Evolutionary conservation across 441 rosid genomes (phyloP), one percentile per base, ranked within the genome.

Genomic region (Bocquillonia castaneifolia): DNA sequence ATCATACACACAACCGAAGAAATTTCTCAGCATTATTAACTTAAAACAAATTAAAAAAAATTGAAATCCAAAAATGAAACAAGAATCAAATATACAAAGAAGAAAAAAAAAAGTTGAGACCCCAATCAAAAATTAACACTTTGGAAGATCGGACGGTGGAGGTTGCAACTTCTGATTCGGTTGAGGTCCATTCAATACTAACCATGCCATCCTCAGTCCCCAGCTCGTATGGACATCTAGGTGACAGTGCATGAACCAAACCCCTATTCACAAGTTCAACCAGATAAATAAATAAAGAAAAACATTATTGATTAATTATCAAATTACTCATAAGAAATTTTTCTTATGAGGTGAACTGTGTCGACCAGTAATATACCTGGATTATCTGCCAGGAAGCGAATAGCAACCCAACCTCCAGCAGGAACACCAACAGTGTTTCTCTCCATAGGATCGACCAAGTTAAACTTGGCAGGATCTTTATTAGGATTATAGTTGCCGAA

Each of bases 371-470:
- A n/a, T n/a, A n/a, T 64, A 86, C 90, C 95, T 0, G 95, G 90
- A 48, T 87, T 87, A 62, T 87, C 92, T 0, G 89, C 86, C 0
- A 72, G 66, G 66, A 89, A 87, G 2, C 88, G 86, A 10, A 87
- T 64, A 0, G 87, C 93, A 1, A 80, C 74, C 92, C 93, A 89
- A 20, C 95, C 91, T 51, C 89, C 91, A 0, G 88, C 73, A 0
- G 93, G 93, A 23, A 89, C 82, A n/a, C 77, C 85, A 22, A 80
- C 69, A 0, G 95, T 85, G 81, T 89, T 84, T 54, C 92, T 77
- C 69, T 84, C 90, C 1, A 77, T 78, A 20, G 87, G 96, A 17
- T 89, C 93, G 7, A 78, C 69, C 32, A 85, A 63, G 58, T 89
- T 87, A 29, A 75, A 89, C n/a, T 74, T 82, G n/a, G 68, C 65